These are phyloP conservation scores for Allantophomopsis lycopodina DNA, from an alignment of 2,329 filamentous ascomycete species.

Conservation along the genomic window DNA sequence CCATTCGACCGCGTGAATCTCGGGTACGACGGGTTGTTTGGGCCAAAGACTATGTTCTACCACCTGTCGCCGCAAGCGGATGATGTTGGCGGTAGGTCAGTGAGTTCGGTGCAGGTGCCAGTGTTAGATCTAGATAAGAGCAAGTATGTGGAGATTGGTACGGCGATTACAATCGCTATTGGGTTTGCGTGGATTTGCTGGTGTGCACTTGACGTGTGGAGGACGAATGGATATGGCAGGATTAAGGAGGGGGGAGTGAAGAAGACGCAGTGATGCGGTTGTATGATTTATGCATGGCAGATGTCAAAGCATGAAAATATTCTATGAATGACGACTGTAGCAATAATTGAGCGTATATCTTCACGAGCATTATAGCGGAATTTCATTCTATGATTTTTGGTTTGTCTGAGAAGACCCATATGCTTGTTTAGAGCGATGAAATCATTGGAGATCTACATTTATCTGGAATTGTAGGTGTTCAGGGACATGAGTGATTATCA, in stretches of 20 bases:
- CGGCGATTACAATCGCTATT: slow-evolving; percentile 40
- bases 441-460: too few species aligned
- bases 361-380: too few species aligned
- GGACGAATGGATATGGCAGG: slow-evolving; percentile 10
- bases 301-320: too few species aligned
- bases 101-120: slow-evolving; percentile 40
- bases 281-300: too few species aligned
- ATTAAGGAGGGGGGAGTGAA: background rate
- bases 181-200: slow-evolving; percentile 60
- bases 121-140: slow-evolving; percentile 43
- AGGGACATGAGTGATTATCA: too few species aligned
- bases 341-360: too few species aligned
- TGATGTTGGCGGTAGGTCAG: slow-evolving; percentile 1
- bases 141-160: slow-evolving; percentile 35
- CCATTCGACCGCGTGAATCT: slow-evolving; percentile 77
- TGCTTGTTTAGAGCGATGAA: too few species aligned
- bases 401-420: too few species aligned
- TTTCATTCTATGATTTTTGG: too few species aligned
- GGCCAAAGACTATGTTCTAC: slow-evolving; percentile 67
- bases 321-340: too few species aligned
- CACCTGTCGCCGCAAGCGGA: slow-evolving; percentile 42
- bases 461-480: too few species aligned
- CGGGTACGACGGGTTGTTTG: slow-evolving; percentile 78
- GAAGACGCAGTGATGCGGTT: slow-evolving; percentile 8
- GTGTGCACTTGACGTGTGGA: slow-evolving; percentile 17